phyloP scores from a whole-genome alignment of 2,329 filamentous ascomycete genomes.

The Clarireedia hainanense region DNA sequence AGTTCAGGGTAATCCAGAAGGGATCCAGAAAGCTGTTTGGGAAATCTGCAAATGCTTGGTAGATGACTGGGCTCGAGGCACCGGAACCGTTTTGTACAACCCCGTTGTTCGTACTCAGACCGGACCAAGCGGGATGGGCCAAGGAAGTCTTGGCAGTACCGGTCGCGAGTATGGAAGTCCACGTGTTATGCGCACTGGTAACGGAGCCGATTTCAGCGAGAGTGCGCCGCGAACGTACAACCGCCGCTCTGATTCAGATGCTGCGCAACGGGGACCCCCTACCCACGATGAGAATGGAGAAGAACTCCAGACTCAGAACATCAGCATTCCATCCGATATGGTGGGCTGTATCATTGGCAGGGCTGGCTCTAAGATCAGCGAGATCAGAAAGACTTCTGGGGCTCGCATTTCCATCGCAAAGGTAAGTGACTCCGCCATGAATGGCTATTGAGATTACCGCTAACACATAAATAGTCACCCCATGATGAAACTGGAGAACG shows the following conservation, averaged over 20 bases:
- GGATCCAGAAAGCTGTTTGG: slow-evolving; percentile 94
- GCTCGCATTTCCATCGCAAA: slow-evolving; percentile 96
- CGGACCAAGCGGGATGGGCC: slow-evolving; percentile 32
- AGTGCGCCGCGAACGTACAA: slow-evolving; percentile 60
- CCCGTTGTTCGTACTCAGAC: slow-evolving; percentile 81
- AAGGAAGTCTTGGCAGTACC: slow-evolving; percentile 39
- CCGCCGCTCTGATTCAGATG: slow-evolving; percentile 78
- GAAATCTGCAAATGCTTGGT: slow-evolving; percentile 98
- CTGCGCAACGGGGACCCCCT: slow-evolving; percentile 69
- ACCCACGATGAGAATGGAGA: slow-evolving; percentile 94
- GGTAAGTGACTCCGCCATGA: slow-evolving; percentile 33
- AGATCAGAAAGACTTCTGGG: slow-evolving; percentile 94
- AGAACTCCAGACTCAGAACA: slow-evolving; percentile 97
- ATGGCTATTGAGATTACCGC: slow-evolving; percentile 11
- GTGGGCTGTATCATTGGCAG: slow-evolving; percentile 98
- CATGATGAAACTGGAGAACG: slow-evolving; percentile 97
- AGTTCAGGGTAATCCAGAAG: slow-evolving; percentile 87
- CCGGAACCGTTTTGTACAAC: slow-evolving; percentile 95
- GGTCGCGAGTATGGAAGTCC: slow-evolving; percentile 51
- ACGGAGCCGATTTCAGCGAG: slow-evolving; percentile 96
- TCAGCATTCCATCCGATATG: slow-evolving; percentile 99
- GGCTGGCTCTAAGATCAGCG: slow-evolving; percentile 92
- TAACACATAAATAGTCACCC: slow-evolving; percentile 44
- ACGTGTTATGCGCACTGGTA: slow-evolving; percentile 89
- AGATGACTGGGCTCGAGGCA: slow-evolving; percentile 95